These are phyloP conservation scores for Phytophthora quininea DNA, from an alignment of 352 stramenopile genomes.

Conservation along the genomic window DNA sequence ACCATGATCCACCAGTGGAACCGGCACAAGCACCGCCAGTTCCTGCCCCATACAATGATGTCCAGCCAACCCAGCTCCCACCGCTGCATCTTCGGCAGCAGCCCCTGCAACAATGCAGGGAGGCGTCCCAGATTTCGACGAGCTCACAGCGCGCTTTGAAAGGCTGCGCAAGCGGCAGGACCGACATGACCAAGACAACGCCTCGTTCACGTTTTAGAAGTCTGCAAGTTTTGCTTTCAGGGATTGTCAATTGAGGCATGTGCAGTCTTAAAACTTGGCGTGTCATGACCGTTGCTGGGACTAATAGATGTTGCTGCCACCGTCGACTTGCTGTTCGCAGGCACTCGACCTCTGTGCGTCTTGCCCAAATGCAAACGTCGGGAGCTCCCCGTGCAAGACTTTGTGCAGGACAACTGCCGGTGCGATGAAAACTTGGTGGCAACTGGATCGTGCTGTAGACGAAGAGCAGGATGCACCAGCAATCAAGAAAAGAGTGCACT, in stretches of 20 bases:
- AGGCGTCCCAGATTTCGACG: slow-evolving; percentile 88
- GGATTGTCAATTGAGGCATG: no score
- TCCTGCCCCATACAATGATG: slow-evolving; percentile 16
- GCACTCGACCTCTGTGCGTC: no score
- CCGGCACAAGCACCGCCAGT: slow-evolving; percentile 6
- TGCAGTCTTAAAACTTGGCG: no score
- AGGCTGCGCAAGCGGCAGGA: slow-evolving; percentile 83
- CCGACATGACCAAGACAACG: slow-evolving; percentile 51
- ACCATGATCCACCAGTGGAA: slow-evolving; percentile 18
- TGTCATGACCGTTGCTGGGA: no score
- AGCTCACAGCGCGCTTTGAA: slow-evolving; percentile 94
- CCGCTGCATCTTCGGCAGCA: slow-evolving; percentile 6
- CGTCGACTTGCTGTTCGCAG: no score
- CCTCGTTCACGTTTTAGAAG: slow-evolving; percentile 76
- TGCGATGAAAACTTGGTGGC: background rate
- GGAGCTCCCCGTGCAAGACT: no score
- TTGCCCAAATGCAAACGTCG: no score
- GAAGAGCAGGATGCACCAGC: background rate
- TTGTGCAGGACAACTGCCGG: background rate
- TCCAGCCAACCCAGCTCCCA: slow-evolving; percentile 8
- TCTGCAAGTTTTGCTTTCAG: no score
- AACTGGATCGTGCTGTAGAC: background rate
- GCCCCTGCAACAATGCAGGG: slow-evolving; percentile 40
- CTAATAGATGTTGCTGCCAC: no score
- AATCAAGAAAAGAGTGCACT: background rate